Evolutionary conservation across 257 asterid genomes (phyloP), one percentile per base, ranked within the genome.

Genomic region (Henckelia pumila): DNA sequence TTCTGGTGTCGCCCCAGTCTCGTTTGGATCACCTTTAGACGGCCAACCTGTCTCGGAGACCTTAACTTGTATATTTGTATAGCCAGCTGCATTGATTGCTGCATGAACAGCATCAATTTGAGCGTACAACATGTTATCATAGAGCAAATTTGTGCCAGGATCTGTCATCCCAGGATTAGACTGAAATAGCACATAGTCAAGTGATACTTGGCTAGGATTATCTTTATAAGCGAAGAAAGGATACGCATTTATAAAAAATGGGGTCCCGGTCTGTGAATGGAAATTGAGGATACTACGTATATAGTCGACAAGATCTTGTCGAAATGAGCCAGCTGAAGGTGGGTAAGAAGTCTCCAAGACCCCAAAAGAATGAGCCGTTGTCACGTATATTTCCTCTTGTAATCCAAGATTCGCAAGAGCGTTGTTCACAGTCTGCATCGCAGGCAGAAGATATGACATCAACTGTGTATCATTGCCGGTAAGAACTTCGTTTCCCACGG

Each of bases 11-110:
- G 97, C 97, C 71, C 97, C 99, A n/a, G 74, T 82, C 83, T 94
- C 99, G 22, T 76, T 53, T 0, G 77, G 61, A 28, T 94, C 97
- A 63, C 97, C 99, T 65, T 83, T 84, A 0, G 97, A 93, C 0
- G 99, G 97, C 99, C 99, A 94, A 0, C 99, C 99, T 0, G 97
- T 94, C 80, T 94, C 99, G 0, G 97, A 91, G 58, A 94, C 88
- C 60, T 85, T 81, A 19, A 91, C 95, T 32, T 61, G 82, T 47
- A 88, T 59, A 59, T 91, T 84, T 0, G 72, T 63, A 40, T 82
- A 82, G 13, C 96, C 97, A 87, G 85, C 59, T n/a, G 88, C 89
- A 60, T 80, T 83, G 47, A 94, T 85, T 1, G 99, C 97, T 1
- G 96, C 63, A 67, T 94, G 83, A 59, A 91, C 99, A 11, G 97